These are phyloP conservation scores for Elsinoe fawcettii DNA, from an alignment of 2,329 filamentous ascomycete genomes.

Conservation along the genomic window DNA sequence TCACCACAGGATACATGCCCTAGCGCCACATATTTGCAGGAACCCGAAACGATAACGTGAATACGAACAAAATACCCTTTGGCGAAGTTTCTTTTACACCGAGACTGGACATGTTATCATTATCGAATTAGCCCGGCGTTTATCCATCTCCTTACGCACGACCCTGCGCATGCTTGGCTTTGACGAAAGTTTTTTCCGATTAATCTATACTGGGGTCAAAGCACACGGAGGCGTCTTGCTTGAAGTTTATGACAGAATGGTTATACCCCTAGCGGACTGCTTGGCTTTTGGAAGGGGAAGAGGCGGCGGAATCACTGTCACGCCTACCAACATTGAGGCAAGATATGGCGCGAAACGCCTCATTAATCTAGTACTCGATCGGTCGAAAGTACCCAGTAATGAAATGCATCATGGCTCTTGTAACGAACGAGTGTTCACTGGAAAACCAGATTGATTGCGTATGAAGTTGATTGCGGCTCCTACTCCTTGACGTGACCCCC, in stretches of 20 bases:
- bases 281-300: background rate
- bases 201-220: background rate
- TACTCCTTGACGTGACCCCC: background rate
- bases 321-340: background rate
- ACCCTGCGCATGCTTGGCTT: background rate
- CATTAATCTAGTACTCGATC: constrained; percentile 1
- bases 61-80: constrained; percentile 10
- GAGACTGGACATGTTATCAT: constrained; percentile 1
- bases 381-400: background rate
- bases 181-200: constrained; percentile 3
- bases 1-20: background rate
- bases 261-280: constrained; percentile 3
- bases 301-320: background rate
- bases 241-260: constrained; percentile 2
- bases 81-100: background rate
- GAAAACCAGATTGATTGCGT: background rate
- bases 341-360: background rate
- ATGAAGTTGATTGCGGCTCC: constrained; percentile 1
- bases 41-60: constrained; percentile 7
- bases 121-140: constrained; percentile 9
- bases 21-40: background rate
- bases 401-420: background rate
- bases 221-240: background rate
- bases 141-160: background rate
- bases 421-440: constrained; percentile 2